These are phyloP conservation scores for Pseudopyrenochaeta lycopersici DNA, from an alignment of 2,329 filamentous ascomycete genomes.

Conservation along the genomic window DNA sequence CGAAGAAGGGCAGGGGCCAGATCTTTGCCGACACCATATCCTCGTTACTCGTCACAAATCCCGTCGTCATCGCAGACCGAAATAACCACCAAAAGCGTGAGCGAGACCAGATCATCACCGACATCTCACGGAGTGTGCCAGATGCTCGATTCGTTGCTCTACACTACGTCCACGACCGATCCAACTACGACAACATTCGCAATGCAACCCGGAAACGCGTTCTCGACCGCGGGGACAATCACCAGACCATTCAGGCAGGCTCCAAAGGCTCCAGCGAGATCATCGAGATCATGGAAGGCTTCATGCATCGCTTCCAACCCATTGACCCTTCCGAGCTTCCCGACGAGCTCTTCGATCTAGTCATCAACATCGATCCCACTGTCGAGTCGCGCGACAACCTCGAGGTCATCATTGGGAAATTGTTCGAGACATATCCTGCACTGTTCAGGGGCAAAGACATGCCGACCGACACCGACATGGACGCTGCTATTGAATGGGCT, in stretches of 20 bases:
- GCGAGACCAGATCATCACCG: constrained; percentile 84
- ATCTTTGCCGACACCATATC: constrained; percentile 78
- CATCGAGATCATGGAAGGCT: constrained; percentile 92
- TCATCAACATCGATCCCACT: constrained; percentile 85
- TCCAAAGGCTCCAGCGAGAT: constrained; percentile 77
- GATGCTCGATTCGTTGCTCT: constrained; percentile 81
- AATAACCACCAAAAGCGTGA: constrained; percentile 94
- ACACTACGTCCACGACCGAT: constrained; percentile 81
- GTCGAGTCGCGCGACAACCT: constrained; percentile 84
- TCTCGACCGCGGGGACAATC: constrained; percentile 87
- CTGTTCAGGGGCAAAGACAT: constrained; percentile 69
- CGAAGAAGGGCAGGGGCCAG: constrained; percentile 75
- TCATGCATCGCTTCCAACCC: constrained; percentile 85
- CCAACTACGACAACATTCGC: constrained; percentile 75
- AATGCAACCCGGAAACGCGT: constrained; percentile 81
- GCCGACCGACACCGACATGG: constrained; percentile 77
- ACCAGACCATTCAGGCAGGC: constrained; percentile 94
- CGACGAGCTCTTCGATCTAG: constrained; percentile 81
- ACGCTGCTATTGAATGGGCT: constrained; percentile 79
- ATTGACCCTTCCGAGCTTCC: constrained; percentile 72
- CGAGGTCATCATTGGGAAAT: constrained; percentile 75
- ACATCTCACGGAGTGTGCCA: constrained; percentile 70
- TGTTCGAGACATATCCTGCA: constrained; percentile 81
- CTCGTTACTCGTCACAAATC: constrained; percentile 68
- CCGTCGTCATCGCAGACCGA: constrained; percentile 87